Conservation (phyloP, 2,329 filamentous ascomycete species). For the Daldinia sp. region DNA sequence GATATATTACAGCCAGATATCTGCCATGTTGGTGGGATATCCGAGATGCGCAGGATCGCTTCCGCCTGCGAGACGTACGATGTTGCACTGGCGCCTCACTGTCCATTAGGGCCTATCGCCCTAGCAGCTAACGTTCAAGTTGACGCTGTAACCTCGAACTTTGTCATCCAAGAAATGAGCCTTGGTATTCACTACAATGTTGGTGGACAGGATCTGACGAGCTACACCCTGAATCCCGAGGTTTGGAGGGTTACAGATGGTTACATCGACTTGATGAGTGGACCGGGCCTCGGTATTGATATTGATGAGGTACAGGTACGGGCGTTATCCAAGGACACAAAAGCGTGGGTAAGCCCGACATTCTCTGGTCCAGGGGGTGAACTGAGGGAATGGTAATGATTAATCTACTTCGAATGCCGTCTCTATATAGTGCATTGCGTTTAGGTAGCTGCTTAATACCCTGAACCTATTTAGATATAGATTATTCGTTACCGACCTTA, state of each 20-base stretch:
- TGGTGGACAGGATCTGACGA: constrained; percentile 72
- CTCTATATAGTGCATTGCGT: background rate
- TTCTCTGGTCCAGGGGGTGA: constrained; percentile 76
- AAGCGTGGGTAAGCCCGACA: constrained; percentile 74
- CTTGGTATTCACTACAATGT: constrained; percentile 84
- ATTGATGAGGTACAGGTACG: constrained; percentile 77
- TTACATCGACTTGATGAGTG: constrained; percentile 70
- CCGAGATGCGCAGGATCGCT: constrained; percentile 76
- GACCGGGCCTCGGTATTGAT: constrained; percentile 76
- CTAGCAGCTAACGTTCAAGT: constrained; percentile 79
- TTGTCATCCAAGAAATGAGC: constrained; percentile 82
- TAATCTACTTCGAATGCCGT: background rate
- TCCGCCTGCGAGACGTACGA: constrained; percentile 80
- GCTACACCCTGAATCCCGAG: constrained; percentile 73
- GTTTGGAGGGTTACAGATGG: constrained; percentile 76
- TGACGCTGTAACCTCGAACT: constrained; percentile 70
- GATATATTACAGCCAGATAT: constrained; percentile 82
- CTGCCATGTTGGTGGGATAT: constrained; percentile 78
- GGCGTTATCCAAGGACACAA: constrained; percentile 66
- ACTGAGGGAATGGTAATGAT: constrained; percentile 73
- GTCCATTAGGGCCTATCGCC: constrained; percentile 78
- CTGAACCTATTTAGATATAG: background rate
- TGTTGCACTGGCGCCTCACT: constrained; percentile 79
- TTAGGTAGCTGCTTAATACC: background rate
- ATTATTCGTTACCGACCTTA: background rate